Base-by-base conservation (phyloP, 495 filamentous ascomycete species). In the Apiosordaria backusii region DNA sequence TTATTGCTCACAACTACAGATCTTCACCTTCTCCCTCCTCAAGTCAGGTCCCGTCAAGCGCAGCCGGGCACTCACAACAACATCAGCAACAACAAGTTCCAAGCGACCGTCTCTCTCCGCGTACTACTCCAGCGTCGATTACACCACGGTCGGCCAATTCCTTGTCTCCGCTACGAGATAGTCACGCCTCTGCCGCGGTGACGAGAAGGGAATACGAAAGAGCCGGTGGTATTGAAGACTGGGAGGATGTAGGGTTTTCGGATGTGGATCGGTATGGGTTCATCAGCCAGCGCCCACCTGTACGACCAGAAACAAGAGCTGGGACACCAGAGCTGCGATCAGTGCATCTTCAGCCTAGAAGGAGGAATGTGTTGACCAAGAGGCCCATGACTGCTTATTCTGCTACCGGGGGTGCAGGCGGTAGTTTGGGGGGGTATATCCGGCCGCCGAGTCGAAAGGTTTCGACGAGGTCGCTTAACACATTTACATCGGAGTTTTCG, bases 221-320 rank as follows among this genome's bases (percentile, higher is more conserved):
- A 16, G 92, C 92, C 16, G 93, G 93, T 18, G 94, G 94, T 0
- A 87, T 96, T 52, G 95, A 99, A 72, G 93, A 97, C 72, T 99
- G 95, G 96, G 89, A 94, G 70, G 89, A 97, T 76, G 79, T 99
- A 13, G 82, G 89, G n/a, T 90, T 85, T n/a, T 84, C 81, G 50
- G 91, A 96, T 74, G 90, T 98, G 53, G 95, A 99, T 78, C 83
- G 86, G 72, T 99, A 98, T 75, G 95, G 95, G 19, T 99, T 99
- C 80, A 98, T 99, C 75, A 84, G 71, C 81, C 66, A 80, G 72
- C 72, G 79, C 74, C 35, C 9, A 13, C 55, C 57, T 19, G n/a
- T 27, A 22, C 13, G 81, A 71, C 63, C 76, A 50, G 72, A 70
- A 22, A 76, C 78, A 3, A 66, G 75, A 19, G 70, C 77, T 50